Evolutionary conservation across 768 basidiomycete genomes (phyloP).

Genomic region (Boletus sp.): DNA sequence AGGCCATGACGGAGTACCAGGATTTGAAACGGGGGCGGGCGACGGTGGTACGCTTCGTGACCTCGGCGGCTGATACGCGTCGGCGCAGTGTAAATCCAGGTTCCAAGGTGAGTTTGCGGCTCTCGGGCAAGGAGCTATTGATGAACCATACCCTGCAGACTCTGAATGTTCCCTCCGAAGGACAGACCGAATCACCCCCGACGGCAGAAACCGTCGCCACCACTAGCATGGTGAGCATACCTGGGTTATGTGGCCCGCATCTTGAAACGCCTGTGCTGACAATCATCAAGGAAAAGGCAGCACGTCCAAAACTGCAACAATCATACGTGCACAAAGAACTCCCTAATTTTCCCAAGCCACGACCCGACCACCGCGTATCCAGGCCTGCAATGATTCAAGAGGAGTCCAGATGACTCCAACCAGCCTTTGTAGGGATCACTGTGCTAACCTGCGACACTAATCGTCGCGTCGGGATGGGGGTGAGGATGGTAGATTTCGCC

Average conservation of each 20-base stretch:
- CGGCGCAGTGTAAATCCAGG: neutral
- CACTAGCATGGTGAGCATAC: neutral
- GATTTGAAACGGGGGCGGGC: constrained; percentile 25
- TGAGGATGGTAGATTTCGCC: neutral
- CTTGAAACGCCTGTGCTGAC: neutral
- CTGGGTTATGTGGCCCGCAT: neutral
- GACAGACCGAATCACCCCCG: neutral
- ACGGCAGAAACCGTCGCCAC: neutral
- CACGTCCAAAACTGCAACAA: neutral
- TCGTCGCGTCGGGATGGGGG: neutral
- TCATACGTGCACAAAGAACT: constrained; percentile 9
- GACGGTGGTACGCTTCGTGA: constrained; percentile 10
- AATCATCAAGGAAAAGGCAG: constrained; percentile 5
- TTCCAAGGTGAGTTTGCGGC: constrained; percentile 7
- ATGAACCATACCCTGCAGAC: constrained; percentile 1
- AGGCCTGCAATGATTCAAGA: neutral
- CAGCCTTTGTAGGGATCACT: too few species aligned
- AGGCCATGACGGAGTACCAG: constrained; percentile 13
- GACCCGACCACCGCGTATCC: neutral
- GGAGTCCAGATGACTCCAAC: neutral
- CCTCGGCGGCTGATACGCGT: neutral
- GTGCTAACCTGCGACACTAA: neutral
- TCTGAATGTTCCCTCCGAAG: constrained; percentile 5
- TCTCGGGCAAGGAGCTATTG: neutral
- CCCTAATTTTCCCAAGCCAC: constrained; percentile 5